Evolutionary conservation across 768 basidiomycete species (phyloP).

Genomic region (Mycena indigotica): DNA sequence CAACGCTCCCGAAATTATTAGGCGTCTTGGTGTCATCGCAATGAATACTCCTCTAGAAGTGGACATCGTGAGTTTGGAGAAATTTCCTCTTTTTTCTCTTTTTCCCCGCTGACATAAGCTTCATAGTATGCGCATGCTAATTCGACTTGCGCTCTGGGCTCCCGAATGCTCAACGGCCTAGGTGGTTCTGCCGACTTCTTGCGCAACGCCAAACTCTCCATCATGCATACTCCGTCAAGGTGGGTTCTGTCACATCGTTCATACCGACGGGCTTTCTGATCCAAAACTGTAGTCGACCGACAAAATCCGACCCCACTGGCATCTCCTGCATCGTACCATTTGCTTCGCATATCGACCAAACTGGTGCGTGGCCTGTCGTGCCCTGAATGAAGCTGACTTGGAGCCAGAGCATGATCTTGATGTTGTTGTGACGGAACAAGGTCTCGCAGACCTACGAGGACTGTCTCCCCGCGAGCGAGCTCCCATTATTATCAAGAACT

Average conservation of each 20-base stretch:
- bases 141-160: conserved; percentile 53
- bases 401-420: conserved; percentile 49
- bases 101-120: no score
- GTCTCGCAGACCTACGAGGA: conserved; percentile 49
- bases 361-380: conserved; percentile 37
- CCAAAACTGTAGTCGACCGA: conserved; percentile 40
- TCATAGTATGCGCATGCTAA: conserved; percentile 51
- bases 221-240: conserved; percentile 53
- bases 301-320: conserved; percentile 50
- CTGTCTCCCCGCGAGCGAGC: conserved; percentile 50
- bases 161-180: conserved; percentile 50
- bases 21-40: conserved; percentile 50
- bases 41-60: conserved; percentile 57
- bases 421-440: conserved; percentile 51
- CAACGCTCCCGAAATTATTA: conserved; percentile 52
- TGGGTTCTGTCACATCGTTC: conserved; percentile 14
- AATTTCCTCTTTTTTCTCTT: no score
- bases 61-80: conserved; percentile 41
- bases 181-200: conserved; percentile 53
- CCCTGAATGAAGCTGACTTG: background rate
- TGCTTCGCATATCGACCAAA: conserved; percentile 50
- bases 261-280: background rate
- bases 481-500: conserved; percentile 48
- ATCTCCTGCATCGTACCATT: conserved; percentile 55
- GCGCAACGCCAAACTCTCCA: conserved; percentile 51